phyloP scores from a whole-genome alignment of 2,329 filamentous ascomycete genomes.

The Colletotrichum zoysiae region DNA sequence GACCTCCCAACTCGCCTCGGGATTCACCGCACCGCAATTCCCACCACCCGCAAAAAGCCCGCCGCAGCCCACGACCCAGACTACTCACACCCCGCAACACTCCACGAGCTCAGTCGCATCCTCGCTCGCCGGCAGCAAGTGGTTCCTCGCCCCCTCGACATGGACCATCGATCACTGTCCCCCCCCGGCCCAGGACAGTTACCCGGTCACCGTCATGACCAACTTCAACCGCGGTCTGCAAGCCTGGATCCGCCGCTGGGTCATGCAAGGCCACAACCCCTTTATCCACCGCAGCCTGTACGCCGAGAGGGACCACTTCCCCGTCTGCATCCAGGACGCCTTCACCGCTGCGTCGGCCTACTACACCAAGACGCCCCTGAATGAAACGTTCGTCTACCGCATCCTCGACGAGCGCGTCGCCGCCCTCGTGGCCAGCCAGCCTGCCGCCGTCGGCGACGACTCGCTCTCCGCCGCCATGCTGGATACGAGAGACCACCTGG shows the following conservation, averaged over 20 bases:
- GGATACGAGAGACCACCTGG: constrained; percentile 41
- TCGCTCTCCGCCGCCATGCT: constrained; percentile 7
- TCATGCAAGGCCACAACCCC: constrained; percentile 44
- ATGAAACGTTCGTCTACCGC: constrained; percentile 43
- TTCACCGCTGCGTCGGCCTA: constrained; percentile 45
- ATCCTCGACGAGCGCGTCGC: constrained; percentile 44
- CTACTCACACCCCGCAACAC: neutral
- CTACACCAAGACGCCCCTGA: constrained; percentile 43
- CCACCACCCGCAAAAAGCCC: constrained; percentile 6
- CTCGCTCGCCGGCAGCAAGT: constrained; percentile 14
- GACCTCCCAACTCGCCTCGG: neutral
- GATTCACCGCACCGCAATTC: neutral
- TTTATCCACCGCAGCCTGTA: constrained; percentile 48
- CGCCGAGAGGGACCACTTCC: constrained; percentile 40
- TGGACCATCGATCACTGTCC: constrained; percentile 43
- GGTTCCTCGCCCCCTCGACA: constrained; percentile 43
- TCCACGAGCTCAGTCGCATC: neutral
- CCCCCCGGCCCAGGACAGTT: constrained; percentile 15
- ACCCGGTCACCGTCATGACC: constrained; percentile 42
- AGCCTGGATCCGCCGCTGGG: constrained; percentile 46
- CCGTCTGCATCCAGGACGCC: constrained; percentile 46
- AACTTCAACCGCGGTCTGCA: constrained; percentile 45
- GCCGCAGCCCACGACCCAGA: neutral
- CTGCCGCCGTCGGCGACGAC: neutral
- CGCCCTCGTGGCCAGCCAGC: constrained; percentile 37